Evolutionary conservation across 148 eudicot genomes (phyloP).

Genomic region (Rhododendron simsii): DNA sequence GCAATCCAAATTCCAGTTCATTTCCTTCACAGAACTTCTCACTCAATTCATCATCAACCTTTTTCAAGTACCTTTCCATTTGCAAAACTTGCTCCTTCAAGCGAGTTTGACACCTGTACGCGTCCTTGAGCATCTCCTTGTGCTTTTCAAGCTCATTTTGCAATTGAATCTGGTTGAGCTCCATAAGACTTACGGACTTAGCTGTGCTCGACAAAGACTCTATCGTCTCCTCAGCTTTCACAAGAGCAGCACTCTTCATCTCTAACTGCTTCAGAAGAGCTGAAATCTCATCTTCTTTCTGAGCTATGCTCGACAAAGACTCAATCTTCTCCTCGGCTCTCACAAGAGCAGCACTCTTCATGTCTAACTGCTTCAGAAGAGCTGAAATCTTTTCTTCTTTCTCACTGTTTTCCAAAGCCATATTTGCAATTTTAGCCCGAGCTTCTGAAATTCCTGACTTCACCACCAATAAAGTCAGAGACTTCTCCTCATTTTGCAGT

Average conservation of each 20-base stretch:
- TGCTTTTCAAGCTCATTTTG: slow-evolving; percentile 34
- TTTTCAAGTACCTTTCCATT: slow-evolving; percentile 36
- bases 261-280: slow-evolving; percentile 45
- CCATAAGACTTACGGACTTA: slow-evolving; percentile 16
- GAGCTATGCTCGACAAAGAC: not conserved
- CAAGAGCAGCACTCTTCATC: slow-evolving; percentile 28
- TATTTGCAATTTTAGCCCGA: slow-evolving; percentile 10
- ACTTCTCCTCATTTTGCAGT: slow-evolving; percentile 64
- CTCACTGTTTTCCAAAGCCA: slow-evolving; percentile 19
- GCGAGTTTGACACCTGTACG: slow-evolving; percentile 7
- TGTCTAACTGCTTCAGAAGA: slow-evolving; percentile 46
- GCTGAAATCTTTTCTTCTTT: slow-evolving; percentile 17
- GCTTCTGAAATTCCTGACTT: slow-evolving; percentile 37
- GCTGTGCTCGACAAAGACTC: slow-evolving; percentile 2
- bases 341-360: slow-evolving; percentile 24
- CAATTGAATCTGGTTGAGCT: slow-evolving; percentile 26
- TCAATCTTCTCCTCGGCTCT: slow-evolving; percentile 25
- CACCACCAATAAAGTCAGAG: slow-evolving; percentile 50
- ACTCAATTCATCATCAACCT: slow-evolving; percentile 42
- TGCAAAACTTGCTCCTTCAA: slow-evolving; percentile 28
- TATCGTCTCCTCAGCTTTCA: slow-evolving; percentile 25
- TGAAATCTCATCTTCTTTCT: slow-evolving; percentile 17
- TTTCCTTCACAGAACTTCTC: slow-evolving; percentile 46
- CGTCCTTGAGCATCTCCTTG: slow-evolving; percentile 42
- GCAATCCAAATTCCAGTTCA: slow-evolving; percentile 71